A percentile compares a stretch with the other conserved stretches of the same genome.
phyloP scores from a whole-genome alignment of 176 grass and related monocot genomes.

The Musa troglodytarum region DNA sequence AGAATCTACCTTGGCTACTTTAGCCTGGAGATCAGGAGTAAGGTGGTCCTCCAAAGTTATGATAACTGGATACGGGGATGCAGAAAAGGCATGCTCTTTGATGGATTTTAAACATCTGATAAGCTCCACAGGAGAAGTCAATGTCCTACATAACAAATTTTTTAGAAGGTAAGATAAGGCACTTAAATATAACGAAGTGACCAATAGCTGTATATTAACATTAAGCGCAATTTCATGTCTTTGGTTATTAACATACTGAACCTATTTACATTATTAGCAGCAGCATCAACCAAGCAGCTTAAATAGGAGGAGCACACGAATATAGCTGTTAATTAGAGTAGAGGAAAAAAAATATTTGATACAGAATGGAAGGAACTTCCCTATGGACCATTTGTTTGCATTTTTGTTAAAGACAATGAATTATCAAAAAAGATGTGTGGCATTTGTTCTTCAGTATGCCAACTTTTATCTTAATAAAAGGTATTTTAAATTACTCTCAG shows the following conservation, averaged over 20 bases:
- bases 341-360: no score
- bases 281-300: no score
- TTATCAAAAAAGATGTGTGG: no score
- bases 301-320: no score
- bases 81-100: slow-evolving; percentile 10
- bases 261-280: no score
- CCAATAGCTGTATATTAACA: background rate
- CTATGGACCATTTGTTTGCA: background rate
- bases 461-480: no score
- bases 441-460: no score
- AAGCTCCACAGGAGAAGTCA: slow-evolving; percentile 13
- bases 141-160: slow-evolving; percentile 3
- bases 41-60: slow-evolving; percentile 17
- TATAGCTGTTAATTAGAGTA: no score
- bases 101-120: slow-evolving; percentile 19
- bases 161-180: background rate
- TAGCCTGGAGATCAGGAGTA: slow-evolving; percentile 15
- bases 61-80: slow-evolving; percentile 12
- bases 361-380: no score
- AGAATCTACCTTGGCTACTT: slow-evolving; percentile 12
- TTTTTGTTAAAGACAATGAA: background rate
- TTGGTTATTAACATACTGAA: no score
- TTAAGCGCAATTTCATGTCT: no score
- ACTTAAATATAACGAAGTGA: background rate
- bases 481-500: no score